These are phyloP conservation scores for Mallotus japonicus DNA, from an alignment of 441 rosid species.

Conservation along the genomic window DNA sequence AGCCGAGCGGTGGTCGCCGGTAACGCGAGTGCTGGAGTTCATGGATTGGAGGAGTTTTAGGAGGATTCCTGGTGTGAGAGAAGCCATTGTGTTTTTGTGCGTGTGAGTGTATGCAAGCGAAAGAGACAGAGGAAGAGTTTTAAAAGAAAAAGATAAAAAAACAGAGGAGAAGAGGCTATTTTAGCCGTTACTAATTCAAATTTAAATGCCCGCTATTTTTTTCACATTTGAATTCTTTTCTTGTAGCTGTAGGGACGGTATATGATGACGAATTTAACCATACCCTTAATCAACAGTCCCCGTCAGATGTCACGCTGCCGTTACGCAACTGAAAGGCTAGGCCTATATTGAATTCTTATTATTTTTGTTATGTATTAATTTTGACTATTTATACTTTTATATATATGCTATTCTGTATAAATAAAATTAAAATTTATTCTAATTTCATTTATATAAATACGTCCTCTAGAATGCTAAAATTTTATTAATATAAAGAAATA, in stretches of 20 bases:
- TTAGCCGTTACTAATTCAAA: conserved; percentile 59
- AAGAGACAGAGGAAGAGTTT: conserved; percentile 7
- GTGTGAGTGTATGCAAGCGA: neutral
- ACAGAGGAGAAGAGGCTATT: neutral
- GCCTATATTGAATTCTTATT: no score
- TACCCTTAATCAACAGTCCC: no score
- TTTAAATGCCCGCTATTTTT: conserved; percentile 37
- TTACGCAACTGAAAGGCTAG: neutral
- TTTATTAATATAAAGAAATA: no score
- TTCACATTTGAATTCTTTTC: conserved; percentile 4
- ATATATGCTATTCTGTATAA: no score
- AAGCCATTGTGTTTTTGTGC: conserved; percentile 46
- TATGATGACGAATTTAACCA: no score
- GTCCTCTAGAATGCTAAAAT: no score
- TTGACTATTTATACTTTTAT: no score
- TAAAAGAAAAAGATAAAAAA: neutral
- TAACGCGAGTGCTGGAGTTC: conserved; percentile 68
- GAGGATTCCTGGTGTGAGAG: conserved; percentile 78
- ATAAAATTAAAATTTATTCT: no score
- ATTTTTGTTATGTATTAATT: no score
- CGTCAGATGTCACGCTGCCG: neutral
- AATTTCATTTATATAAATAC: no score
- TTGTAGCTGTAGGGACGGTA: neutral
- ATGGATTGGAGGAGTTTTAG: conserved; percentile 85
- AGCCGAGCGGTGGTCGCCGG: conserved; percentile 90